These are phyloP conservation scores for Monascus ruber DNA, from an alignment of 2,329 filamentous ascomycete genomes.

Conservation along the genomic window DNA sequence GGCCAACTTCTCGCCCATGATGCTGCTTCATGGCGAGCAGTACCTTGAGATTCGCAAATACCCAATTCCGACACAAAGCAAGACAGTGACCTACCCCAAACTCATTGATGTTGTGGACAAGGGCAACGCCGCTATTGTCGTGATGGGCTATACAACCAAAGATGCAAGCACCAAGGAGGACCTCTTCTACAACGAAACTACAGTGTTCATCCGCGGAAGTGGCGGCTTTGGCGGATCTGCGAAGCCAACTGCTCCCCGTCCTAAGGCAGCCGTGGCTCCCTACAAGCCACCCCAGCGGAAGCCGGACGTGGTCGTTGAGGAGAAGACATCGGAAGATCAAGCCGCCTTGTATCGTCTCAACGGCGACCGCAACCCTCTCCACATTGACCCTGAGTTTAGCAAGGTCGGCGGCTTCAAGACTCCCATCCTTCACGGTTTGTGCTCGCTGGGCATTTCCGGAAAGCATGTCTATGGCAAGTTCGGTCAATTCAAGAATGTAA, in stretches of 20 bases:
- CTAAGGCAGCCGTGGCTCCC: conserved; percentile 66
- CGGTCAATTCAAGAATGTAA: conserved; percentile 78
- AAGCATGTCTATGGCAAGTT: conserved; percentile 82
- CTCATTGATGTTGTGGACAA: conserved; percentile 95
- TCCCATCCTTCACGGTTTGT: conserved; percentile 93
- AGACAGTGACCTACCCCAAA: conserved; percentile 62
- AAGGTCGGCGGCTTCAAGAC: conserved; percentile 90
- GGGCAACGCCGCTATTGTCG: conserved; percentile 75
- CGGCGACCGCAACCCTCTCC: conserved; percentile 91
- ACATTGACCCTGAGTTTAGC: conserved; percentile 89
- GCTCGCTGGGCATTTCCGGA: conserved; percentile 81
- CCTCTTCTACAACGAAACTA: conserved; percentile 92
- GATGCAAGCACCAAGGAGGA: conserved; percentile 77
- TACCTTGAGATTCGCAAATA: conserved; percentile 90
- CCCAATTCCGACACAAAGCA: conserved; percentile 76
- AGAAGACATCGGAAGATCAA: conserved; percentile 79
- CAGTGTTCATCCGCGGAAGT: conserved; percentile 81
- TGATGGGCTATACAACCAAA: conserved; percentile 69
- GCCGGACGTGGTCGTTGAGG: conserved; percentile 74
- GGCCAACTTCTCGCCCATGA: conserved; percentile 95
- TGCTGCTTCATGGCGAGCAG: conserved; percentile 97
- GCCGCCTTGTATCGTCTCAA: conserved; percentile 86
- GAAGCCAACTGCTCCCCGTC: conserved; percentile 55
- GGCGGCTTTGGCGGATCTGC: conserved; percentile 80
- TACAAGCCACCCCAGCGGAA: conserved; percentile 67